Base-by-base conservation (phyloP, 176 grass and related monocot genomes). In the Tuctoria greenei region DNA sequence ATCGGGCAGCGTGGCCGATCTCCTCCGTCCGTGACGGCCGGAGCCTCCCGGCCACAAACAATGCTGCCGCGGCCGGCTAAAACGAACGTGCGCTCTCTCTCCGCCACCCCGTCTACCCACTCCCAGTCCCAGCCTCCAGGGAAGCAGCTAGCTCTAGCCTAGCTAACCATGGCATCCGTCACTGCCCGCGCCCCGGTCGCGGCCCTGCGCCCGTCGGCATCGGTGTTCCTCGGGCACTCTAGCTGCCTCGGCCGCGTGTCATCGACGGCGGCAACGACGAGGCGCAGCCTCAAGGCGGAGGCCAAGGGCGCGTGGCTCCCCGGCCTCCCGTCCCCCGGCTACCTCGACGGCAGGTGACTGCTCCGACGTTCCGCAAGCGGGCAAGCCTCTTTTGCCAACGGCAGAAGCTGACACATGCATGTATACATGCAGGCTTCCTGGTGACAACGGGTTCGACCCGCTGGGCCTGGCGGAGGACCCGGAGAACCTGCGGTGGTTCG, bases 261-360 rank as follows among this genome's bases (percentile, higher is more conserved):
- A 12, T 13, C 66, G 10, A 2, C 71, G 31, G 3, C 31, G 31
- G 1, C 31, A 3, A 31, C 31, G 14, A 77, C 72, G 7, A 82
- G 73, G 20, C 78, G 78, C 35, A 62, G 73, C 66, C 75, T 97
- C 55, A 82, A 79, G 86, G 86, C 80, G 1, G 87, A 92, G 81
- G 89, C 93, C 50, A 92, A 96, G 80, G 93, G 93, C 4, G 81
- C 88, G 69, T 96, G 93, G 93, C 87, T 96, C 49, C 93, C 93
- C 14, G 87, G 93, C 62, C 93, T 96, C 41, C 37, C 84, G 16
- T 96, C 93, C 35, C 93, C 89, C 4, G 4, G 15, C 69, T 96
- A 96, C 67, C 87, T 96, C 62, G 49, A 92, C 71, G 93, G 93
- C 73, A 90, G 82, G 88, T 93, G 5, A 69, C 72, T 76, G 4